phyloP scores from a whole-genome alignment of 495 filamentous ascomycete species.

The Xanthoparmelia taractica region DNA sequence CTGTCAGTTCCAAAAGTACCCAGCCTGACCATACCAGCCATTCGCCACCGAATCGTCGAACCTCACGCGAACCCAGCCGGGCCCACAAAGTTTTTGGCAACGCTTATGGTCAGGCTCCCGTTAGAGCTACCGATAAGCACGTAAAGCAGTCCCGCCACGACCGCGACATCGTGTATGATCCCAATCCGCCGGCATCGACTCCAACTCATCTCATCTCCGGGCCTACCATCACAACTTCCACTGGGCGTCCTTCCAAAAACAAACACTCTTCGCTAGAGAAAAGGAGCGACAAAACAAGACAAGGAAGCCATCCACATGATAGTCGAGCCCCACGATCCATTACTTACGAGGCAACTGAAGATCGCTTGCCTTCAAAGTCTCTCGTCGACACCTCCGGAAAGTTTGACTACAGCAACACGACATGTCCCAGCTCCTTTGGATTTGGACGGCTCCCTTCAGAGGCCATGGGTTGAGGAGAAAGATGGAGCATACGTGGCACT shows the following conservation, averaged over 20 bases:
- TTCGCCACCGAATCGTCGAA: background rate
- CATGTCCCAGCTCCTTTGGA: constrained; percentile 1
- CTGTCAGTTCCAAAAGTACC: background rate
- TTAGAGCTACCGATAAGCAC: background rate
- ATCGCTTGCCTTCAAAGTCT: background rate
- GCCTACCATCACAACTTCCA: background rate
- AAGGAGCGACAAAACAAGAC: background rate
- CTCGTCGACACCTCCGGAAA: background rate
- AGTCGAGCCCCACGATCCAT: background rate
- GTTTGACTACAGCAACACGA: background rate
- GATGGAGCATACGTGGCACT: background rate
- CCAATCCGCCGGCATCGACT: background rate
- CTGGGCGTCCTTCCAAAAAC: background rate
- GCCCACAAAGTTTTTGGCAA: background rate
- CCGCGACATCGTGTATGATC: background rate
- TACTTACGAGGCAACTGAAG: background rate
- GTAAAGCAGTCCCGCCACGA: background rate
- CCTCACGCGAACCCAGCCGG: background rate
- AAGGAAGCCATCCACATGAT: background rate
- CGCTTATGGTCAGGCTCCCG: background rate
- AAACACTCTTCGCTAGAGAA: background rate
- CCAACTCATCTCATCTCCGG: background rate
- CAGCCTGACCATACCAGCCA: background rate
- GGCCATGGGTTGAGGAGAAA: background rate
- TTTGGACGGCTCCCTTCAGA: constrained; percentile 1